Evolutionary conservation across 352 stramenopile species (phyloP).

Genomic region (Pythium angustatum): DNA sequence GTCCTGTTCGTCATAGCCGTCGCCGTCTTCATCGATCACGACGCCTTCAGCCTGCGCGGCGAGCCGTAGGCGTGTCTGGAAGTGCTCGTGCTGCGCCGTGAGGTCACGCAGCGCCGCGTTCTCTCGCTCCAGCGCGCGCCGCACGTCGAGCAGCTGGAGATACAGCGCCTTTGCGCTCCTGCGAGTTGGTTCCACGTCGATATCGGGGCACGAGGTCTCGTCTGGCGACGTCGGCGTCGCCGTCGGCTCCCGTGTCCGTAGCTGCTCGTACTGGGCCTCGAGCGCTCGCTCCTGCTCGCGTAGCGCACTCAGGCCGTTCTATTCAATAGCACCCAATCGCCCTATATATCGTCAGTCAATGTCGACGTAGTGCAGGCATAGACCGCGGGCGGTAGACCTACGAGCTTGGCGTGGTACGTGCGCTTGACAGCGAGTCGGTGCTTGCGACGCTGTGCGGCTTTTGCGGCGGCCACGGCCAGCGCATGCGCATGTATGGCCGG

Average conservation of each 20-base stretch:
- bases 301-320: slow-evolving; percentile 41
- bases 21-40: neutral
- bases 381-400: slow-evolving; percentile 1
- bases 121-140: slow-evolving; percentile 32
- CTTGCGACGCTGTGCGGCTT: slow-evolving; percentile 7
- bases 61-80: slow-evolving; percentile 31
- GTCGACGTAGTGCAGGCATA: no score
- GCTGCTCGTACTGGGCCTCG: slow-evolving; percentile 31
- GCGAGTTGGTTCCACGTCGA: no score
- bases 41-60: slow-evolving; percentile 1
- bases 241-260: neutral
- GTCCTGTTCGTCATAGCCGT: slow-evolving; percentile 16
- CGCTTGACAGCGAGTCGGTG: slow-evolving; percentile 41
- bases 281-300: slow-evolving; percentile 34
- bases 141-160: slow-evolving; percentile 34
- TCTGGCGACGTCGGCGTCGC: neutral
- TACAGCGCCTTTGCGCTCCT: slow-evolving; percentile 28
- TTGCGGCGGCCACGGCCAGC: slow-evolving; percentile 3
- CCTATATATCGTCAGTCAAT: no score
- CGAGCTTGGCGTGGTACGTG: slow-evolving; percentile 38
- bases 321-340: neutral
- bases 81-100: slow-evolving; percentile 32
- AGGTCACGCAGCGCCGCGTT: slow-evolving; percentile 33
- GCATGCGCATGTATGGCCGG: neutral
- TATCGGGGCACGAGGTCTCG: neutral